A percentile compares a stretch with the other conserved stretches of the same genome.
These are phyloP conservation scores for Talaromyces sp. DNA, from an alignment of 2,329 filamentous ascomycete species.

Conservation along the genomic window DNA sequence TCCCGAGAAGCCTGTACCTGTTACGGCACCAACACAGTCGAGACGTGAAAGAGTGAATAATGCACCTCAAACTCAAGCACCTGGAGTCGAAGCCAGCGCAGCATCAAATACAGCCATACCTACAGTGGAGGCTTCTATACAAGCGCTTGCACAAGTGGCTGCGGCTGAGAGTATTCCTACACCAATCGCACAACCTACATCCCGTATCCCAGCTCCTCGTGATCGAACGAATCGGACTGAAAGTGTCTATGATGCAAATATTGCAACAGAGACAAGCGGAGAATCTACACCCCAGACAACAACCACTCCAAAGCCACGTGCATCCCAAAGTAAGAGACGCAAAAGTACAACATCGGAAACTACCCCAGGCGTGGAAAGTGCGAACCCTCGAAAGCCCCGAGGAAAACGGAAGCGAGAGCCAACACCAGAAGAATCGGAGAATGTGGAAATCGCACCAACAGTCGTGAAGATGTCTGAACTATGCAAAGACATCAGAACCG, in stretches of 20 bases:
- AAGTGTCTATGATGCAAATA: not conserved
- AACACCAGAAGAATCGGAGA: conserved; percentile 49
- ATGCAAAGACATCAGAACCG: conserved; percentile 51
- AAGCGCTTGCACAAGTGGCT: not conserved
- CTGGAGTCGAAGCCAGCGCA: not conserved
- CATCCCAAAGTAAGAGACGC: conserved; percentile 26
- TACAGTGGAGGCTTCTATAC: not conserved
- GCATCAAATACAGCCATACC: not conserved
- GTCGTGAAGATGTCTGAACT: conserved; percentile 58
- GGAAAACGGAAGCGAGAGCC: conserved; percentile 36
- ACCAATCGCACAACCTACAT: not conserved
- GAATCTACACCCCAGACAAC: conserved; percentile 16
- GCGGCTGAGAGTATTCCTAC: not conserved
- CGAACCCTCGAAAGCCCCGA: conserved; percentile 27
- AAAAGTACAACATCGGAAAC: conserved; percentile 25
- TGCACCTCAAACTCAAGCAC: not conserved
- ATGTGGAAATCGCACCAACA: conserved; percentile 51
- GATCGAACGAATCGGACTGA: not conserved
- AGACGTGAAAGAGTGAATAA: not conserved
- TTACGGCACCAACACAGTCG: not conserved
- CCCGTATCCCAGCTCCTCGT: not conserved
- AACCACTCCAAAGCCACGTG: conserved; percentile 21
- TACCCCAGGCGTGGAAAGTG: conserved; percentile 12
- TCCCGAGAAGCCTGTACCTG: conserved; percentile 21
- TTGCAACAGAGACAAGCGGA: not conserved